phyloP scores from a whole-genome alignment of 331 rosid genomes.

The Ulmus americana region DNA sequence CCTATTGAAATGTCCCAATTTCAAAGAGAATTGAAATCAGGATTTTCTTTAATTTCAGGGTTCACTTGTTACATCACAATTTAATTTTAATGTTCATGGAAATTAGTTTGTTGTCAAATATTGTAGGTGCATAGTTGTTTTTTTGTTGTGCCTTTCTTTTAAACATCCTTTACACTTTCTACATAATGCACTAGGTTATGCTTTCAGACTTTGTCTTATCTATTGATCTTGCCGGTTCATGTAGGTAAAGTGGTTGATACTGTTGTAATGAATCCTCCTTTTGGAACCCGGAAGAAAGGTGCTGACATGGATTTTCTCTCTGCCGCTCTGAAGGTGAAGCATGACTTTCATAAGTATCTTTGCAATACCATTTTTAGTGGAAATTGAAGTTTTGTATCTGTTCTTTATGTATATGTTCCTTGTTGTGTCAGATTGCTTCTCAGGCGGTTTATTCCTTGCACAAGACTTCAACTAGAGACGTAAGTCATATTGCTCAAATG shows the following conservation, averaged over 20 bases:
- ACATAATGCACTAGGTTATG: not conserved
- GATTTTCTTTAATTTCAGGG: not conserved
- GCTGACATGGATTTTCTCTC: conserved; percentile 81
- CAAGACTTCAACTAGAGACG: conserved; percentile 86
- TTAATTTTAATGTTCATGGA: no score
- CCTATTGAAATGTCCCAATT: not conserved
- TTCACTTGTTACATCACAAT: not conserved
- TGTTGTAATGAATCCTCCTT: conserved; percentile 90
- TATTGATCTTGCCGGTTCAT: conserved; percentile 16
- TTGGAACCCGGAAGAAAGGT: conserved; percentile 83
- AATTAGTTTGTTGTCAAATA: not conserved
- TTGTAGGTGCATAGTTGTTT: not conserved
- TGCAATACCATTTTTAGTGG: not conserved
- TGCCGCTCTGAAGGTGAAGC: conserved; percentile 60
- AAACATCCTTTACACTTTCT: not conserved
- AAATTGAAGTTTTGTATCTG: not conserved
- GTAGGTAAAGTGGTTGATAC: conserved; percentile 70
- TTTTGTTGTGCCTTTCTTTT: not conserved
- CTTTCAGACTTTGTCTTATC: conserved; percentile 12
- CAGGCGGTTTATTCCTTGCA: conserved; percentile 90
- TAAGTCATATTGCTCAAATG: conserved; percentile 28
- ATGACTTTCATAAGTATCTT: not conserved
- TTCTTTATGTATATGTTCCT: conserved; percentile 19
- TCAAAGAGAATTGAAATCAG: not conserved
- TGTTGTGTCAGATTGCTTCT: conserved; percentile 61